These are phyloP conservation scores for Linum trigynum DNA, from an alignment of 345 rosid species.

Conservation along the genomic window DNA sequence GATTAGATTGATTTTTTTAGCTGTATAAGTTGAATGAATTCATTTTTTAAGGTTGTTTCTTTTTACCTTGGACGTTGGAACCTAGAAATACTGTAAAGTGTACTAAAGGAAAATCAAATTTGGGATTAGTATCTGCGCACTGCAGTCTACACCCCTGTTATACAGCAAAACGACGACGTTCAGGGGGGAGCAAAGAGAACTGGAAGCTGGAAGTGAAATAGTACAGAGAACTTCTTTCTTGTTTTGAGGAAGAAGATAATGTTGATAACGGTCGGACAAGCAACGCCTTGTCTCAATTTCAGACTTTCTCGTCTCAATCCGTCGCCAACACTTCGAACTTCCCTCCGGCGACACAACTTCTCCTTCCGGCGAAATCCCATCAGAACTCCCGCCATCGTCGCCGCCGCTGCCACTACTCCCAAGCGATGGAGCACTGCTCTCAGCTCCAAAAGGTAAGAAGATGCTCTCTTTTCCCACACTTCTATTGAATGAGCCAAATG, in stretches of 20 bases:
- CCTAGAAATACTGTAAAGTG: too few species aligned
- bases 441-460: constrained; percentile 34
- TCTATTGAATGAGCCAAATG: too few species aligned
- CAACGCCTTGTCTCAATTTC: constrained; percentile 27
- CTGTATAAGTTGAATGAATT: too few species aligned
- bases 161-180: not conserved
- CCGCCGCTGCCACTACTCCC: constrained; percentile 10
- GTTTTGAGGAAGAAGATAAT: constrained; percentile 27
- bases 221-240: not conserved
- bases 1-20: too few species aligned
- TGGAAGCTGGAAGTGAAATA: not conserved
- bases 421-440: constrained; percentile 34
- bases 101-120: too few species aligned
- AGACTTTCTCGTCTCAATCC: constrained; percentile 22
- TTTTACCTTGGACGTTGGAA: too few species aligned
- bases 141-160: too few species aligned
- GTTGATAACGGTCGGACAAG: constrained; percentile 64
- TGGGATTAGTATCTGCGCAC: too few species aligned
- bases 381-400: too few species aligned
- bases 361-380: constrained; percentile 35
- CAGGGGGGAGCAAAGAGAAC: not conserved
- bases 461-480: constrained; percentile 13
- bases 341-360: constrained; percentile 33
- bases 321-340: constrained; percentile 19
- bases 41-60: too few species aligned